Conservation (phyloP, 2,329 filamentous ascomycete species). For the Cladobotryum protrusum region DNA sequence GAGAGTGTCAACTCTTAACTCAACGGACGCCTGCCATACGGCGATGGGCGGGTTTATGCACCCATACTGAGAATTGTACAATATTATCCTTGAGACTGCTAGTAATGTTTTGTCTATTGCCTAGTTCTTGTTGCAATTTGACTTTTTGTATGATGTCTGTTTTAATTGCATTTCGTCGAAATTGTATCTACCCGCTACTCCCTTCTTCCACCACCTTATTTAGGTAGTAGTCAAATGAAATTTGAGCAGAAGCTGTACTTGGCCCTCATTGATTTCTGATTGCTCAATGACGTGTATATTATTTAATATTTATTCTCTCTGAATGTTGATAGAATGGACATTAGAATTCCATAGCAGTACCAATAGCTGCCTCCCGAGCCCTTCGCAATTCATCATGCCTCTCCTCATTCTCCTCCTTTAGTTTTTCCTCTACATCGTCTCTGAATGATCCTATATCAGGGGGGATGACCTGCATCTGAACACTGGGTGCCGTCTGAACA, state of each 20-base stretch:
- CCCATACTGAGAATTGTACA: background rate
- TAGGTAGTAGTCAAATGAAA: too few species aligned
- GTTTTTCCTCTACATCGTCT: conserved; percentile 60
- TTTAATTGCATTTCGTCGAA: background rate
- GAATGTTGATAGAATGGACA: background rate
- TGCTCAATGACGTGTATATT: too few species aligned
- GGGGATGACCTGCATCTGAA: conserved; percentile 75
- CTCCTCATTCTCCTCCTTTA: conserved; percentile 60
- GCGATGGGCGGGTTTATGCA: background rate
- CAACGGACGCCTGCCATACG: too few species aligned
- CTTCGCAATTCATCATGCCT: conserved; percentile 48
- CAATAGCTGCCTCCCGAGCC: conserved; percentile 51
- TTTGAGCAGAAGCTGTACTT: too few species aligned
- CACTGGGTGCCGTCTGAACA: conserved; percentile 76
- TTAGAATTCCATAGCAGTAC: conserved; percentile 49
- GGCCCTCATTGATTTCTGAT: too few species aligned
- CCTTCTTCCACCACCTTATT: too few species aligned
- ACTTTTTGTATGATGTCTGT: background rate
- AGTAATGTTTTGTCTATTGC: conserved; percentile 9
- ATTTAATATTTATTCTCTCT: too few species aligned
- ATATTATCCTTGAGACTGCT: background rate
- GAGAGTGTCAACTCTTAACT: conserved; percentile 1
- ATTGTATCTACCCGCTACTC: too few species aligned
- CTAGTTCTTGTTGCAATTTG: conserved; percentile 4
- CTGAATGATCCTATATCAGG: conserved; percentile 65